Conservation (phyloP, 2,329 filamentous ascomycete genomes). For the Sarocladium kiliense region DNA sequence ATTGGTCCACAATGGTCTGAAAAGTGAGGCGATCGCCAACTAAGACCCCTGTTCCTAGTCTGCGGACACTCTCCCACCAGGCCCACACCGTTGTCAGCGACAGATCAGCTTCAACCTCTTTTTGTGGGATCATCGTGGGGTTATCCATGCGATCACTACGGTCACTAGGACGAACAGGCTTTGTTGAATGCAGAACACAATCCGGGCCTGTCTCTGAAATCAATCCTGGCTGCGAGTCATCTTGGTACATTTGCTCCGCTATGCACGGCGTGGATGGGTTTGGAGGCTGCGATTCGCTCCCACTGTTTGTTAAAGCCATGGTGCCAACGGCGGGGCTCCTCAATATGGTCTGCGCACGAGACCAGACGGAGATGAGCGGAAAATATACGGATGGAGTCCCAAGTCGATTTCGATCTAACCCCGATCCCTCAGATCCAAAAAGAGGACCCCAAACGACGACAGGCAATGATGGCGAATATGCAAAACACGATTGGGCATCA, state of each 20-base stretch:
- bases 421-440: neutral
- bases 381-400: neutral
- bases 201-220: neutral
- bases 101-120: neutral
- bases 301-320: neutral
- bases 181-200: neutral
- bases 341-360: neutral
- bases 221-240: neutral
- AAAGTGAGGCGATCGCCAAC: conserved; percentile 5
- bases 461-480: neutral
- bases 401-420: neutral
- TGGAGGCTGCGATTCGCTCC: neutral
- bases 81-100: neutral
- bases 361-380: neutral
- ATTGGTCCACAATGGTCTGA: neutral
- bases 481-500: conserved; percentile 1
- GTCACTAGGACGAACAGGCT: neutral
- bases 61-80: neutral
- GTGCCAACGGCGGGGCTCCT: neutral
- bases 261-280: neutral
- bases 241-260: neutral
- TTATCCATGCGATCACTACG: neutral
- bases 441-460: neutral
- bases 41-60: conserved; percentile 3
- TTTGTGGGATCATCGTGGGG: conserved; percentile 1